Base-by-base conservation (phyloP, 345 rosid species). In the Eucalyptus cloeziana region DNA sequence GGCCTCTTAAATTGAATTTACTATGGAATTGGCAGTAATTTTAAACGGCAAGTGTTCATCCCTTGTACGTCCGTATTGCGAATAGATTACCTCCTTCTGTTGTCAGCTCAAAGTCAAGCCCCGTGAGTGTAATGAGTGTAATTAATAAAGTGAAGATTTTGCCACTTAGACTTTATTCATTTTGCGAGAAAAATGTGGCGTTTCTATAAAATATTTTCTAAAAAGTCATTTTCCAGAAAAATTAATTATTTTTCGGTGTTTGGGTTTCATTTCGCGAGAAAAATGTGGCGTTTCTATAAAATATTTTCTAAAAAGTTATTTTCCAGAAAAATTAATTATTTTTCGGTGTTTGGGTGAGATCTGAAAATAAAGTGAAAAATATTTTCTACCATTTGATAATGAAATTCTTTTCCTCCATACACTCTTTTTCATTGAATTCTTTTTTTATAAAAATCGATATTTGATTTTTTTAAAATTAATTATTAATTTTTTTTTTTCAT, bases 151-250 rank as follows among this genome's bases (percentile, higher is more conserved):
- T 17, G 62, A 56, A 56, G 62, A 24, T 56, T 56, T 56, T 56
- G 62, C 30, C 6, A 56, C 5, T 10, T 10, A 56, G 9, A 49
- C 3, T 50, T 16, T 0, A 50, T 50, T 6, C 54, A 51, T 51
- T 52, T 52, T 2, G 2, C 1, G 1, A 1, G 1, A 1, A 51
- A 16, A 16, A 51, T 52, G 4, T 52, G 24, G 4, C 2, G 1
- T 52, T 7, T 52, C 0, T 52, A 19, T 52, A 52, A 52, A 52
- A 52, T 8, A 52, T 52, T 19, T 19, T 52, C 9, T 52, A 17
- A 7, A 7, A 51, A 7, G 10, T 52, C 10, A 52, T 52, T 52
- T 52, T 51, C 1, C 0, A 3, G 0, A 7, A 19, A 45, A 52
- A 52, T 7, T 52, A 52, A 52, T 52, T 52, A 19, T 19, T 52